Evolutionary conservation across 208 protist species (phyloP), one percentile per base, ranked within the genome.

Genomic region (Acanthamoeba healyi): DNA sequence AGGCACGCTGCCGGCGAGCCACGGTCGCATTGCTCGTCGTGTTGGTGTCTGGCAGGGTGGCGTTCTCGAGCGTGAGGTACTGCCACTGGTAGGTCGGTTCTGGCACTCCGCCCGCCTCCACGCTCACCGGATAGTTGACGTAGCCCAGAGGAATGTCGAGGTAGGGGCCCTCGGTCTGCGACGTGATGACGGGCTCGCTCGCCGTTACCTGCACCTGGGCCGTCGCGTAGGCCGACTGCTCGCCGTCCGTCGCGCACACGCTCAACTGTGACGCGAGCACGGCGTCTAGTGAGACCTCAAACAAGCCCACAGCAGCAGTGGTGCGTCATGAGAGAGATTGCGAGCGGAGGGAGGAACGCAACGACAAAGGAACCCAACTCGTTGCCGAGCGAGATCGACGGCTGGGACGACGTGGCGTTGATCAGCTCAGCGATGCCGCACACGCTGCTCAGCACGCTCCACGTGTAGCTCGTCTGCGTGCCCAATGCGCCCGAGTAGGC

Each of bases 1-100:
- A 36, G 58, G 3, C 6, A 5, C n/a, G n/a, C 26, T 34, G n/a
- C n/a, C n/a, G n/a, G n/a, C 4, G 61, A 0, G 22, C 12, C n/a
- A 38, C 9, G 63, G 34, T 79, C 67, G 36, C 29, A 10, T 22
- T 79, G 7, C 9, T 79, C 67, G 38, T 15, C 38, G 38, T 46
- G 70, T 9, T 46, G 1, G 36, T 26, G 38, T 17, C 12, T 0
- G 14, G 12, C 7, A 42, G 19, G 26, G 70, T 79, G n/a, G 10
- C 70, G 70, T 79, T 79, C 22, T 32, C 70, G 17, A 79, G 26
- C n/a, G 26, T 46, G 36, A 79, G 15, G 32, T 79, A 79, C 70
- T 79, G 70, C 70, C 70, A 79, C 36, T 79, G 70, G 40, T 79
- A 79, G 12, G 1, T 46, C 17, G 70, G 70, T 17, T 10, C 9